Conservation (phyloP, 306 rosid genomes). For the Rosa lucieae region DNA sequence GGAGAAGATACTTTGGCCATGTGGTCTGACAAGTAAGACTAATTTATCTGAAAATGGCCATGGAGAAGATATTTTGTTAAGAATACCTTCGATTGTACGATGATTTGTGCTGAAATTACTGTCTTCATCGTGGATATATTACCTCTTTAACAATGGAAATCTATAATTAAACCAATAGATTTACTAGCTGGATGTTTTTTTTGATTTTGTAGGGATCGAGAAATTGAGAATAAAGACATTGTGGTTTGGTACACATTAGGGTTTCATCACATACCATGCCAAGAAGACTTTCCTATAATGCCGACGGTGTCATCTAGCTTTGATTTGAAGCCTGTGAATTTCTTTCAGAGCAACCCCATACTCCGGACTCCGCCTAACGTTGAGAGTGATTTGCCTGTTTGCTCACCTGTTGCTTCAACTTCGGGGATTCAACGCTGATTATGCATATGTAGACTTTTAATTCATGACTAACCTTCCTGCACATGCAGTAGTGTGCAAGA, state of each 20-base stretch:
- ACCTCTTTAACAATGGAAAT: not conserved
- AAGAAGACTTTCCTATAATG: conserved; percentile 91
- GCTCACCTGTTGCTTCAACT: conserved; percentile 47
- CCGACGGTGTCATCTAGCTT: conserved; percentile 82
- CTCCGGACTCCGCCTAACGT: conserved; percentile 58
- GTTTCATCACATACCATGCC: conserved; percentile 90
- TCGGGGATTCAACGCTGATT: not conserved
- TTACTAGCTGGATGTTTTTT: not conserved
- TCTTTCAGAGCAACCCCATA: conserved; percentile 85
- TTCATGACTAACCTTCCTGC: too few species aligned
- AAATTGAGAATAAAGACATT: conserved; percentile 76
- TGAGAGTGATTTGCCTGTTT: conserved; percentile 62
- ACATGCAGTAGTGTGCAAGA: too few species aligned
- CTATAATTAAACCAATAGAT: not conserved
- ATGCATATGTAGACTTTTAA: too few species aligned
- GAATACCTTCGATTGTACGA: too few species aligned
- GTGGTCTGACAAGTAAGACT: conserved; percentile 67
- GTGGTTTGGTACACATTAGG: conserved; percentile 94
- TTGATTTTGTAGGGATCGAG: conserved; percentile 61
- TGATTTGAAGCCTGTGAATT: conserved; percentile 78
- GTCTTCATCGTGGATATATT: too few species aligned
- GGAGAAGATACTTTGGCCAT: conserved; percentile 80
- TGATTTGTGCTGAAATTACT: too few species aligned
- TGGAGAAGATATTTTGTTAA: too few species aligned
- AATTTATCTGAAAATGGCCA: too few species aligned